Evolutionary conservation across 2,329 filamentous ascomycete species (phyloP).

Genomic region (Epicoccum sorghinum): DNA sequence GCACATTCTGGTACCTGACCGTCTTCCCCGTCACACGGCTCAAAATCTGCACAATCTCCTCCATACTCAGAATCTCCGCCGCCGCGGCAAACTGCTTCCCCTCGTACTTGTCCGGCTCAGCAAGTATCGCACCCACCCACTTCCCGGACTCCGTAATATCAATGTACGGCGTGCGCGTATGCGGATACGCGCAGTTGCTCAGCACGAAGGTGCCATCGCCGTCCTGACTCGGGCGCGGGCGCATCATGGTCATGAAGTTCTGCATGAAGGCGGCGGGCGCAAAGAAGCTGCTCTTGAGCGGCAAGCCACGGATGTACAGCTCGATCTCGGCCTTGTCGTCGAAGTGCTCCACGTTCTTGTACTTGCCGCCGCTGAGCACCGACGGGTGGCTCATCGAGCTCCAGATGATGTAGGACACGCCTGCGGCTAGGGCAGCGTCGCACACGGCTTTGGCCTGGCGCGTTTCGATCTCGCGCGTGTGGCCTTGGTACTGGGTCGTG

Average conservation of each 20-base stretch:
- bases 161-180: slow-evolving; percentile 51
- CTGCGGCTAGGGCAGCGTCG: slow-evolving; percentile 42
- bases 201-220: slow-evolving; percentile 38
- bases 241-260: slow-evolving; percentile 48
- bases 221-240: slow-evolving; percentile 17
- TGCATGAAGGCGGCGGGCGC: slow-evolving; percentile 63
- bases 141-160: slow-evolving; percentile 56
- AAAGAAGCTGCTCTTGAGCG: slow-evolving; percentile 60
- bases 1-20: slow-evolving; percentile 31
- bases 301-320: slow-evolving; percentile 58
- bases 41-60: slow-evolving; percentile 51
- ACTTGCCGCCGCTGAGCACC: slow-evolving; percentile 41
- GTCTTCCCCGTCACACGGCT: slow-evolving; percentile 50
- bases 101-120: slow-evolving; percentile 51
- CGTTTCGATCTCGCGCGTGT: slow-evolving; percentile 34
- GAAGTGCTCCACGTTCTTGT: slow-evolving; percentile 55
- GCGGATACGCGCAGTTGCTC: slow-evolving; percentile 9
- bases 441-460: slow-evolving; percentile 33
- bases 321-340: slow-evolving; percentile 64
- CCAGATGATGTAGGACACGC: slow-evolving; percentile 50
- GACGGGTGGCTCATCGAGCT: slow-evolving; percentile 38
- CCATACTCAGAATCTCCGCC: slow-evolving; percentile 46
- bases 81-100: slow-evolving; percentile 56
- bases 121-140: slow-evolving; percentile 51
- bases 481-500: slow-evolving; percentile 24